phyloP scores from a whole-genome alignment of 768 basidiomycete species.

The Daedaleopsis nitida region DNA sequence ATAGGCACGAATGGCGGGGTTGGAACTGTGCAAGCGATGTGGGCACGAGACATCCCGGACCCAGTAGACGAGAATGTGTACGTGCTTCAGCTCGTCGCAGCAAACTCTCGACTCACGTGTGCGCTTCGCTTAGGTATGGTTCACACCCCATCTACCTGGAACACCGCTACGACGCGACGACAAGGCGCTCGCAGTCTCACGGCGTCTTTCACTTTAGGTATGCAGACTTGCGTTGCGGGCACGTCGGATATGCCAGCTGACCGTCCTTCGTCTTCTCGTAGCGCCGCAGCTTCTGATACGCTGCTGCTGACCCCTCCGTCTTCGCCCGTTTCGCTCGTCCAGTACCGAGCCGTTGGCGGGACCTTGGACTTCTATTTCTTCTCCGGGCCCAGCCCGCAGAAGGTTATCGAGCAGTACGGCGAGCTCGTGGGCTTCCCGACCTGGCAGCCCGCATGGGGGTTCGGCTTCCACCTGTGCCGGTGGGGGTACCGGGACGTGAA shows the following conservation, averaged over 20 bases:
- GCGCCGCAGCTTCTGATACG: slow-evolving; percentile 71
- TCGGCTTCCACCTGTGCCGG: slow-evolving; percentile 77
- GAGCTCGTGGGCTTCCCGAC: slow-evolving; percentile 66
- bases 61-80: slow-evolving; percentile 70
- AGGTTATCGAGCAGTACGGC: slow-evolving; percentile 74
- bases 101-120: not conserved
- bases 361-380: slow-evolving; percentile 81
- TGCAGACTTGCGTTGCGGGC: not conserved
- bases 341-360: slow-evolving; percentile 77
- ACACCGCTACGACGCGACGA: slow-evolving; percentile 60
- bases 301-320: slow-evolving; percentile 60
- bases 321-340: slow-evolving; percentile 59
- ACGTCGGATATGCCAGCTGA: slow-evolving; percentile 1
- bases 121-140: slow-evolving; percentile 49
- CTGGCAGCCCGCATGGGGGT: slow-evolving; percentile 75
- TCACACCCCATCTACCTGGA: slow-evolving; percentile 73
- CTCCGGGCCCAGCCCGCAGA: slow-evolving; percentile 48
- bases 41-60: slow-evolving; percentile 64
- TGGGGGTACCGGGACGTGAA: slow-evolving; percentile 56
- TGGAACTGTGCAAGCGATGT: slow-evolving; percentile 67
- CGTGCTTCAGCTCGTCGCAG: slow-evolving; percentile 23
- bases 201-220: slow-evolving; percentile 77
- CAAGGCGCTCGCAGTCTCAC: slow-evolving; percentile 60
- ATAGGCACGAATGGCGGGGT: slow-evolving; percentile 48
- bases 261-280: slow-evolving; percentile 25